Base-by-base conservation (phyloP, 768 basidiomycete genomes). In the Trametes elegans region DNA sequence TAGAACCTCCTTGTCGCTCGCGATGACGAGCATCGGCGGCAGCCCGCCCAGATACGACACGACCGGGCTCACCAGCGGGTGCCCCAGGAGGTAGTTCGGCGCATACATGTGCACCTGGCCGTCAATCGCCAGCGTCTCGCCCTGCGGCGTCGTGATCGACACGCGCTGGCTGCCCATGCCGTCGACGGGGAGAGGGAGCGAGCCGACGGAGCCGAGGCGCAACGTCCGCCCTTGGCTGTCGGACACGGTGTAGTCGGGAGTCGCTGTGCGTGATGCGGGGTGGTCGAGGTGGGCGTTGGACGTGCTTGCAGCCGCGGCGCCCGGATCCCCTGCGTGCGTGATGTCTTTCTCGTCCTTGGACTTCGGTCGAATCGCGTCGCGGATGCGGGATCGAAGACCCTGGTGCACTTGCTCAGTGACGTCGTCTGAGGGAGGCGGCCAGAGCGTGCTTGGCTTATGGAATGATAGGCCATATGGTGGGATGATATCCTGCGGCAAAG, bases 1-100 rank as follows among this genome's bases (percentile, higher is more conserved):
- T 38, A 98, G 70, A 0, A 96, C 92, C 72, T 98, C 96, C 63
- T 87, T 89, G 52, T 97, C 90, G 35, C 96, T 85, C 1, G 85
- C 88, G 59, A 94, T 84, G 60, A 99, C 72, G 23, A 93, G 71
- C 41, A 98, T 65, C 11, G 97, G 97, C 2, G 92, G 92, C 0
- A 99, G 70, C 2, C 95, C 95, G 5, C 96, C 97, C 10, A 99
- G 78, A 70, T 93, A 94, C 0, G 82, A 82, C 59, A 89, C 67
- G 7, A 79, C 83, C 0, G 93, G 87, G 60, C 90, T 94, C 35
- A 98, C 82, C 43, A 93, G 78, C 2, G 94, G 94, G 66, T 95
- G 91, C 3, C 64, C 72, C 2, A 96, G 63, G 58, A 91, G 72
- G 52, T 77, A 85, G 65, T 97, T 98, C 50, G 83, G 85, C 14